Evolutionary conservation across 1,284 basidiomycete genomes (phyloP).

Genomic region (Coniferiporia sulphurascens): DNA sequence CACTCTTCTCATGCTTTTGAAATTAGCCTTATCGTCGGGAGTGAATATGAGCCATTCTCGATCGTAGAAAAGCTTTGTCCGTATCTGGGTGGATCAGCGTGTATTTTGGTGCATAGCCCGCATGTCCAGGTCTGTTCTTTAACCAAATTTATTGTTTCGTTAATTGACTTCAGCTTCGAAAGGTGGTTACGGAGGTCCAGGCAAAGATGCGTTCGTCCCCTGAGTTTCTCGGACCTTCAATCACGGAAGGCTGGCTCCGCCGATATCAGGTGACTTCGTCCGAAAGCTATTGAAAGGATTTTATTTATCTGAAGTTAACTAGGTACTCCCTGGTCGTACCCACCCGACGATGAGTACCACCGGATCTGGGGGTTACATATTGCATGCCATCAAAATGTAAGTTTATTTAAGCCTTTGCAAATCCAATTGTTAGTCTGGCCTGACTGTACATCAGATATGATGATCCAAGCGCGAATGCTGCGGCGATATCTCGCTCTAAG

Average conservation of each 20-base stretch:
- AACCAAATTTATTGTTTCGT: conserved; percentile 1
- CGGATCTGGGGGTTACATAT: conserved; percentile 84
- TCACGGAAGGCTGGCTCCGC: conserved; percentile 88
- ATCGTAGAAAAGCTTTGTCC: conserved; percentile 72
- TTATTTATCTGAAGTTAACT: neutral
- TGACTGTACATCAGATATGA: conserved; percentile 46
- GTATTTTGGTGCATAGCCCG: conserved; percentile 84
- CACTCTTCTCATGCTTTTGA: conserved; percentile 4
- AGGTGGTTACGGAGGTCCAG: conserved; percentile 73
- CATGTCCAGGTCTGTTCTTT: conserved; percentile 59
- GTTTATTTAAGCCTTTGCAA: conserved; percentile 27
- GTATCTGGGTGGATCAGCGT: conserved; percentile 81
- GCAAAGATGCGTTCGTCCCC: conserved; percentile 62
- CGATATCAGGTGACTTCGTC: conserved; percentile 67
- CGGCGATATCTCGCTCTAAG: conserved; percentile 35
- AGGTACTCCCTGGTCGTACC: conserved; percentile 89
- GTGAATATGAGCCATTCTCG: conserved; percentile 83
- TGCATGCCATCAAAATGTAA: conserved; percentile 84
- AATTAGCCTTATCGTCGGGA: conserved; percentile 73
- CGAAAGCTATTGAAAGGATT: neutral
- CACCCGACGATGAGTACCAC: conserved; percentile 95
- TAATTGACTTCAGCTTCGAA: conserved; percentile 29
- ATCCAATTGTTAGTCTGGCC: neutral
- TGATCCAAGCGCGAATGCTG: conserved; percentile 56
- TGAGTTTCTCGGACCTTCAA: conserved; percentile 71